These are phyloP conservation scores for Thielaviopsis populi DNA, from an alignment of 2,329 filamentous ascomycete genomes.

Conservation along the genomic window DNA sequence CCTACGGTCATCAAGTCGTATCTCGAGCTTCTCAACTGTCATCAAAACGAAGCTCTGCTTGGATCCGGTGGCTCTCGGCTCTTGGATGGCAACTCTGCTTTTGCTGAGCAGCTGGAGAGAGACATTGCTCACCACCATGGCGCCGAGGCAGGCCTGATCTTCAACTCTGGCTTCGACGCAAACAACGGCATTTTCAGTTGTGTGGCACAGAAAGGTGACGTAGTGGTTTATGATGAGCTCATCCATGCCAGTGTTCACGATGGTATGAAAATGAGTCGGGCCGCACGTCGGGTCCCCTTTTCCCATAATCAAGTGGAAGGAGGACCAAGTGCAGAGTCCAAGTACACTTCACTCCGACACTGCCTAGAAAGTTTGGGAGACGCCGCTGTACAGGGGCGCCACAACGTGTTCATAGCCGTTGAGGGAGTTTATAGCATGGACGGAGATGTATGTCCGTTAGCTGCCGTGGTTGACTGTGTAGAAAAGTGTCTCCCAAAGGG, in stretches of 20 bases:
- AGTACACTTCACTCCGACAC: neutral
- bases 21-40: slow-evolving; percentile 44
- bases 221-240: slow-evolving; percentile 57
- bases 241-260: slow-evolving; percentile 69
- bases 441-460: slow-evolving; percentile 53
- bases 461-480: slow-evolving; percentile 42
- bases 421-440: slow-evolving; percentile 75
- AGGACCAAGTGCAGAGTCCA: slow-evolving; percentile 2
- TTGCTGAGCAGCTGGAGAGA: slow-evolving; percentile 32
- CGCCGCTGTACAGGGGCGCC: slow-evolving; percentile 24
- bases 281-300: slow-evolving; percentile 35
- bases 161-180: slow-evolving; percentile 49
- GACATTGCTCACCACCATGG: slow-evolving; percentile 34
- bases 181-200: slow-evolving; percentile 49
- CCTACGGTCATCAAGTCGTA: slow-evolving; percentile 31
- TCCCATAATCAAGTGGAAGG: slow-evolving; percentile 37
- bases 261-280: slow-evolving; percentile 53
- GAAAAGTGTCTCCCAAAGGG: slow-evolving; percentile 38
- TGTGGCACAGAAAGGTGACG: slow-evolving; percentile 43
- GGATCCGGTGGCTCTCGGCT: slow-evolving; percentile 40
- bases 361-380: slow-evolving; percentile 23
- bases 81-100: slow-evolving; percentile 35
- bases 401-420: slow-evolving; percentile 51
- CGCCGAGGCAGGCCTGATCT: slow-evolving; percentile 33
- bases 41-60: slow-evolving; percentile 22